Conservation (phyloP, 306 rosid species). For the Senna siamea region DNA sequence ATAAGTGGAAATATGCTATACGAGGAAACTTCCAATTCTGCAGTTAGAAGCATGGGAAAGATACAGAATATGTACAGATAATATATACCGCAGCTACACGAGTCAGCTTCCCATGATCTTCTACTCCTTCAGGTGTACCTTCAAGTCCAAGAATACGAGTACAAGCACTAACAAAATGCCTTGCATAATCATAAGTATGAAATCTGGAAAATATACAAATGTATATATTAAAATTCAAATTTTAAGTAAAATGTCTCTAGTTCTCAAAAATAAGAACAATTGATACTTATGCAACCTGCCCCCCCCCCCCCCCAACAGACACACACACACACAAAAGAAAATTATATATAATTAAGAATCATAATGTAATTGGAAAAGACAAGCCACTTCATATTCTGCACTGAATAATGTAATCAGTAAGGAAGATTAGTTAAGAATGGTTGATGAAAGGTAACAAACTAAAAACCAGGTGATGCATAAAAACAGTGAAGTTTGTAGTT, state of each 20-base stretch:
- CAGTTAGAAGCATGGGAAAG: constrained; percentile 29
- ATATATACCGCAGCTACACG: constrained; percentile 93
- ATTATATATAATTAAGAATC: not conserved
- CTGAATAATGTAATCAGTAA: constrained; percentile 1
- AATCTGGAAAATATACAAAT: constrained; percentile 60
- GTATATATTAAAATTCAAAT: constrained; percentile 15
- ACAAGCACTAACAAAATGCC: constrained; percentile 98
- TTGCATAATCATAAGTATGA: constrained; percentile 96
- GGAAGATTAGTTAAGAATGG: constrained; percentile 1
- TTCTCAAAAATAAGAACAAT: not conserved
- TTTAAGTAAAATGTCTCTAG: constrained; percentile 7
- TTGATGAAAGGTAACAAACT: not conserved
- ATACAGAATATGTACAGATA: constrained; percentile 37
- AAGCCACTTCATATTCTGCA: no score
- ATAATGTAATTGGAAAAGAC: not conserved
- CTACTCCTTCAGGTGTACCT: constrained; percentile 98
- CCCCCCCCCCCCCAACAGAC: no score
- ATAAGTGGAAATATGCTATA: constrained; percentile 23
- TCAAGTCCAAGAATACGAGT: constrained; percentile 96
- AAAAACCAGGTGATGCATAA: not conserved
- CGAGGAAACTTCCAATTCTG: constrained; percentile 17
- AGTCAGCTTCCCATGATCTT: constrained; percentile 94
- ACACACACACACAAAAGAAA: no score
- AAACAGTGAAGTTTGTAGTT: no score
- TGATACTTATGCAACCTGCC: not conserved